These are phyloP conservation scores for Fusarium nodosum DNA, from an alignment of 2,329 filamentous ascomycete species.

Conservation along the genomic window DNA sequence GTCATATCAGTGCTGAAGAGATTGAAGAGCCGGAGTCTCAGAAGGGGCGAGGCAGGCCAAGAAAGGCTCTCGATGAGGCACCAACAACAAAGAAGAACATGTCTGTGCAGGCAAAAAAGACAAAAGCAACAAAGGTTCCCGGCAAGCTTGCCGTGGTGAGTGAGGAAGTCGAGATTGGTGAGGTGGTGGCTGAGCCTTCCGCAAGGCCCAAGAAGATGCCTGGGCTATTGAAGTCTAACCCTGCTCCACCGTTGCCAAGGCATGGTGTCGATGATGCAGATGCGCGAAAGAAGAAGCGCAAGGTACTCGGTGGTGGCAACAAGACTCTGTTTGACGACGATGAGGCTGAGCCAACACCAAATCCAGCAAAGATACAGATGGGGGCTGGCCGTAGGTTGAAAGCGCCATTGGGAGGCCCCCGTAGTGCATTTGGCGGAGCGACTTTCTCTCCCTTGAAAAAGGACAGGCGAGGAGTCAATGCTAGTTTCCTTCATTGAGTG, in stretches of 20 bases:
- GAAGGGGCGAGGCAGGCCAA: conserved; percentile 62
- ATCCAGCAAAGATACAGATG: conserved; percentile 54
- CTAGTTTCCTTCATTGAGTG: conserved; percentile 68
- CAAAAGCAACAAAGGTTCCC: conserved; percentile 47
- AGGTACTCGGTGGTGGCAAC: conserved; percentile 72
- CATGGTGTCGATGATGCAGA: conserved; percentile 53
- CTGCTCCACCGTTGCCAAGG: conserved; percentile 13
- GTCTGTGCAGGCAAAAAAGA: conserved; percentile 54
- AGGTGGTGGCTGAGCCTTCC: conserved; percentile 51
- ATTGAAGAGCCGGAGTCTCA: conserved; percentile 33
- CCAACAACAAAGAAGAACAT: conserved; percentile 63
- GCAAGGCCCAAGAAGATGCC: conserved; percentile 28
- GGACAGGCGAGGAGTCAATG: conserved; percentile 72
- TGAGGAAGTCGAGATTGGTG: conserved; percentile 54
- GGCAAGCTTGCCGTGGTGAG: conserved; percentile 57
- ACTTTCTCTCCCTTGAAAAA: conserved; percentile 80
- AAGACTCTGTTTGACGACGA: conserved; percentile 80
- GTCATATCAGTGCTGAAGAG: conserved; percentile 18
- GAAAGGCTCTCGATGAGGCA: conserved; percentile 61
- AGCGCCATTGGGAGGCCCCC: conserved; percentile 57
- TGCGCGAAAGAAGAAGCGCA: conserved; percentile 78
- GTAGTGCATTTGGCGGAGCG: conserved; percentile 64
- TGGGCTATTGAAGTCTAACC: conserved; percentile 31
- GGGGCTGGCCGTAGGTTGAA: conserved; percentile 50
- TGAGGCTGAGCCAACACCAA: conserved; percentile 64